phyloP scores from a whole-genome alignment of 306 rosid genomes.

The Malus sylvestris region DNA sequence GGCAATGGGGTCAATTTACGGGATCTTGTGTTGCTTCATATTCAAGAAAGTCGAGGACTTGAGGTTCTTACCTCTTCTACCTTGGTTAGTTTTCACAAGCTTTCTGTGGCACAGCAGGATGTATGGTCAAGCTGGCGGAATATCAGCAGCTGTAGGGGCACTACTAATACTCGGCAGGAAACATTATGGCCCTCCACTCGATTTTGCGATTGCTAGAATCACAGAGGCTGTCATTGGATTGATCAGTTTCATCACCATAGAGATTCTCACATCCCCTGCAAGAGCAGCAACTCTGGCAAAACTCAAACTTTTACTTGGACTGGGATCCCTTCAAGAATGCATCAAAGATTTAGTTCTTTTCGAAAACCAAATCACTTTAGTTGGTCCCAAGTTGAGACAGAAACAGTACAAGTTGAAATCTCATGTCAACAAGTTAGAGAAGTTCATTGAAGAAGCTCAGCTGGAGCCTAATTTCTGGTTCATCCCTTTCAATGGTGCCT shows the following conservation, averaged over 20 bases:
- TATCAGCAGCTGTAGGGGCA: constrained; percentile 60
- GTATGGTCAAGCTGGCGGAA: constrained; percentile 78
- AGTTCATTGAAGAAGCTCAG: constrained; percentile 53
- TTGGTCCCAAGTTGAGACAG: constrained; percentile 18
- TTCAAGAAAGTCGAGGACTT: constrained; percentile 25
- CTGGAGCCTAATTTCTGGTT: constrained; percentile 79
- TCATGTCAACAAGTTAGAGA: constrained; percentile 28
- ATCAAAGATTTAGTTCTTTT: constrained; percentile 20
- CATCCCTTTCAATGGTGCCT: constrained; percentile 44
- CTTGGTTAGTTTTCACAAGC: constrained; percentile 59
- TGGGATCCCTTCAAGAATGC: constrained; percentile 45
- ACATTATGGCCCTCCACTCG: constrained; percentile 42
- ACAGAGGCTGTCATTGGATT: constrained; percentile 63
- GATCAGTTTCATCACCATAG: constrained; percentile 40
- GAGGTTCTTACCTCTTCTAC: constrained; percentile 47
- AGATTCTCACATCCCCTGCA: constrained; percentile 36
- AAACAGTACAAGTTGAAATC: constrained; percentile 34
- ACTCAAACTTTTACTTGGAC: constrained; percentile 41
- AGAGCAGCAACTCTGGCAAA: constrained; percentile 69
- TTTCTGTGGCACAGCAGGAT: constrained; percentile 60
- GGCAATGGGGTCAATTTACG: constrained; percentile 67
- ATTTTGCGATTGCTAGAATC: constrained; percentile 62
- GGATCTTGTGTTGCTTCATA: constrained; percentile 47
- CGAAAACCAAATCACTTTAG: constrained; percentile 10
- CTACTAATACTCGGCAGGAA: constrained; percentile 64